Percentiles rank a stretch among this genome's conserved stretches.
phyloP scores from a whole-genome alignment of 2,329 filamentous ascomycete genomes.

The Calonectria fujianensis region DNA sequence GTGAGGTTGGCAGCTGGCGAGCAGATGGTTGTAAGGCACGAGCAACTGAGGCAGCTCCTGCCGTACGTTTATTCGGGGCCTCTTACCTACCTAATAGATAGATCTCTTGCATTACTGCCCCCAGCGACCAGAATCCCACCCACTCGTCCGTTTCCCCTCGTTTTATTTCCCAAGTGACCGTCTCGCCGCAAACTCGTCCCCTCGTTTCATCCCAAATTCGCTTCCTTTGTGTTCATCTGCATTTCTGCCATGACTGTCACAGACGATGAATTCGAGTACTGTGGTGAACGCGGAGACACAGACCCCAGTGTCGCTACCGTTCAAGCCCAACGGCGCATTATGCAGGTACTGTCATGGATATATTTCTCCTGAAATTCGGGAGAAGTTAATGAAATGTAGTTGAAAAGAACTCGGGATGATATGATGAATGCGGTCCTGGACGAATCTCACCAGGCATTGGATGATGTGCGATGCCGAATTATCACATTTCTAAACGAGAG shows the following conservation, averaged over 20 bases:
- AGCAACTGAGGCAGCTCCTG: slow-evolving; percentile 24
- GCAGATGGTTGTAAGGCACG: slow-evolving; percentile 6
- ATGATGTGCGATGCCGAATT: slow-evolving; percentile 50
- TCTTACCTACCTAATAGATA: slow-evolving; percentile 21
- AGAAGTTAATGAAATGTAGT: slow-evolving; percentile 45
- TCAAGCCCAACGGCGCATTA: slow-evolving; percentile 55
- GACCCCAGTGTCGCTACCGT: slow-evolving; percentile 52
- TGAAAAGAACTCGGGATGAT: slow-evolving; percentile 57
- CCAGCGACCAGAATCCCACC: slow-evolving; percentile 2
- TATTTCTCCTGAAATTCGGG: neutral
- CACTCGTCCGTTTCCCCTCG: neutral
- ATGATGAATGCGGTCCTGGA: slow-evolving; percentile 50
- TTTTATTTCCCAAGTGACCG: neutral
- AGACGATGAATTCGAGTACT: slow-evolving; percentile 43
- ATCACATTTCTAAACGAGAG: slow-evolving; percentile 49
- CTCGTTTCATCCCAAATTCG: neutral
- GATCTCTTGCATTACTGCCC: slow-evolving; percentile 3
- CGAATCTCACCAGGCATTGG: slow-evolving; percentile 52
- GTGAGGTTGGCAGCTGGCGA: slow-evolving; percentile 20
- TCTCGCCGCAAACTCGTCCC: neutral
- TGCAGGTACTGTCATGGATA: slow-evolving; percentile 44
- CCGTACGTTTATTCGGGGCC: slow-evolving; percentile 9
- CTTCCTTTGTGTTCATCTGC: neutral
- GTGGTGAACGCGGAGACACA: slow-evolving; percentile 46
- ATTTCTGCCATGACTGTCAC: slow-evolving; percentile 40